Conservation (phyloP, 1,139 yeast genomes). For the Saccharomyces pastorianus region DNA sequence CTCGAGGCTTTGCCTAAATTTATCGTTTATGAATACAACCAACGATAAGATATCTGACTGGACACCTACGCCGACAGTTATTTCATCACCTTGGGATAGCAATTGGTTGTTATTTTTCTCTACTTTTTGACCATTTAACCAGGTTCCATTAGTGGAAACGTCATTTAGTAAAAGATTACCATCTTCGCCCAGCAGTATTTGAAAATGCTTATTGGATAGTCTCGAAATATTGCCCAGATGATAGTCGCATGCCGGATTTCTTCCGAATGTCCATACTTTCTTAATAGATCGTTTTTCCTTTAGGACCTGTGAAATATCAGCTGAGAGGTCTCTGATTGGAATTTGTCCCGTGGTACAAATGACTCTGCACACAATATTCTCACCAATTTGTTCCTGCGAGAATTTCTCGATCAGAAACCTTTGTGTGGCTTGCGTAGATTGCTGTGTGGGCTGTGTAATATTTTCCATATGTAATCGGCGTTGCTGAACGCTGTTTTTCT, state of each 20-base stretch:
- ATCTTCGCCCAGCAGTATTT: conserved; percentile 50
- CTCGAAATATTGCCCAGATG: conserved; percentile 56
- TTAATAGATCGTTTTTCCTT: conserved; percentile 23
- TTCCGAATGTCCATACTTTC: conserved; percentile 69
- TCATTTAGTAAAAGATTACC: conserved; percentile 60
- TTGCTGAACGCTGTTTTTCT: background rate
- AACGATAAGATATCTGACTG: conserved; percentile 67
- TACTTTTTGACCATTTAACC: conserved; percentile 62
- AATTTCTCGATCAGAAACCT: conserved; percentile 34
- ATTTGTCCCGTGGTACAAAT: conserved; percentile 65
- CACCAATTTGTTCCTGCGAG: conserved; percentile 35
- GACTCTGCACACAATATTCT: conserved; percentile 43
- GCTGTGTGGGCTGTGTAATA: conserved; percentile 47
- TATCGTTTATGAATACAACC: conserved; percentile 45
- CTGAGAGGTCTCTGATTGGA: conserved; percentile 38
- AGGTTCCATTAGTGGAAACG: conserved; percentile 83
- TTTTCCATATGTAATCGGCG: conserved; percentile 14
- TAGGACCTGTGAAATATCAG: conserved; percentile 31
- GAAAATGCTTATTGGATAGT: conserved; percentile 71
- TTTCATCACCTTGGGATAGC: conserved; percentile 84
- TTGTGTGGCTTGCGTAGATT: conserved; percentile 55
- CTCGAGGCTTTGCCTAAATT: conserved; percentile 34
- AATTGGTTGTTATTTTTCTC: conserved; percentile 78
- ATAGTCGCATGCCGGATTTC: conserved; percentile 59
- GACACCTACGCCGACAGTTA: conserved; percentile 84